These are phyloP conservation scores for Daedaleopsis nitida DNA, from an alignment of 768 basidiomycete species.

Conservation along the genomic window DNA sequence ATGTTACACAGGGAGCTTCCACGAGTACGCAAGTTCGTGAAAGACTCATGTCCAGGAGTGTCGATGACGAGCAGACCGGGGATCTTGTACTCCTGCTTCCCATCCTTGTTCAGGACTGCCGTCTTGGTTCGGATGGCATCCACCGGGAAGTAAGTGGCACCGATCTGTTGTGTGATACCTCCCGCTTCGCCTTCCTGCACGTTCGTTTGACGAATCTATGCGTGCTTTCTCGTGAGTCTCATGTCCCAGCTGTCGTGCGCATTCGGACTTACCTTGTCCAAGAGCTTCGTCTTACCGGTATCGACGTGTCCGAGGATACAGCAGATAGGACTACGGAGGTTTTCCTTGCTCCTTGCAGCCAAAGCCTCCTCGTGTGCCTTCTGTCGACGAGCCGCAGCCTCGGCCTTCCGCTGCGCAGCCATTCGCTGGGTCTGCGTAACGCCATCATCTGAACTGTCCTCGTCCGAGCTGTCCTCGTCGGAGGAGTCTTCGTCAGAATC, in stretches of 20 bases:
- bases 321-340: constrained; percentile 95
- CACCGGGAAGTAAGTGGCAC: constrained; percentile 98
- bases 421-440: constrained; percentile 68
- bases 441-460: constrained; percentile 53
- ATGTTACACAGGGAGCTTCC: constrained; percentile 98
- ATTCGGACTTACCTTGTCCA: constrained; percentile 77
- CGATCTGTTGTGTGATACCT: constrained; percentile 99
- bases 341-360: constrained; percentile 83
- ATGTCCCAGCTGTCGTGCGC: too few species aligned
- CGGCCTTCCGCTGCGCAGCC: constrained; percentile 73
- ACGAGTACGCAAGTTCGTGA: constrained; percentile 93
- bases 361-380: constrained; percentile 85
- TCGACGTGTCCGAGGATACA: constrained; percentile 99
- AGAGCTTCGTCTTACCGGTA: constrained; percentile 96
- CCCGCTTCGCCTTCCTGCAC: constrained; percentile 99
- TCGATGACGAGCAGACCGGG: constrained; percentile 96
- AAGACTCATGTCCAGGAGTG: constrained; percentile 99
- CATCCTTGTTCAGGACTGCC: constrained; percentile 89
- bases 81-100: constrained; percentile 89
- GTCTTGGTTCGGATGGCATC: constrained; percentile 95
- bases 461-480: constrained; percentile 42
- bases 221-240: not conserved
- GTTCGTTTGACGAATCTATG: constrained; percentile 97
- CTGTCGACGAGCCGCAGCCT: constrained; percentile 78
- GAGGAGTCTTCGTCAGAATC: constrained; percentile 28